phyloP scores from a whole-genome alignment of 2,329 filamentous ascomycete species.

The Diplodia scrobiculata region DNA sequence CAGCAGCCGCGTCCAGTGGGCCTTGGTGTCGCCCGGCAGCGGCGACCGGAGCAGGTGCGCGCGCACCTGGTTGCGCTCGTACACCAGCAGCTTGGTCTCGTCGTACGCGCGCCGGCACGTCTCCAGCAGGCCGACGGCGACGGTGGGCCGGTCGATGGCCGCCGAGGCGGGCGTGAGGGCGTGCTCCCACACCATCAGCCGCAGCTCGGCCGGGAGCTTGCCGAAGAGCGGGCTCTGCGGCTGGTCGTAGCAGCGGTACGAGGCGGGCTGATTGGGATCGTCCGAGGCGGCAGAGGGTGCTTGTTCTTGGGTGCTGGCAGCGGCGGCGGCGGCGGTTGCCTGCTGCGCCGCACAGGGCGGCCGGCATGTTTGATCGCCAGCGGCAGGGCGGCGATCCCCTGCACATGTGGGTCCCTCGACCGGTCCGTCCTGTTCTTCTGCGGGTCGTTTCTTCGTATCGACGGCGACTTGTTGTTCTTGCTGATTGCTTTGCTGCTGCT shows the following conservation, averaged over 20 bases:
- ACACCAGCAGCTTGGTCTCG: constrained; percentile 14
- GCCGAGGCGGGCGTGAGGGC: neutral
- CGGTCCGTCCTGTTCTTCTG: neutral
- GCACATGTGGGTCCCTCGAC: constrained; percentile 10
- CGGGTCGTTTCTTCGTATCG: neutral
- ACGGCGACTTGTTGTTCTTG: neutral
- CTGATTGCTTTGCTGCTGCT: neutral
- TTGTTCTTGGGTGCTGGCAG: too few species aligned
- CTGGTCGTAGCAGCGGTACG: neutral
- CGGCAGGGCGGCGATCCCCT: constrained; percentile 11
- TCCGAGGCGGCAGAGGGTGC: neutral
- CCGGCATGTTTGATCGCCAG: neutral
- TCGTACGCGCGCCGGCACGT: constrained; percentile 14
- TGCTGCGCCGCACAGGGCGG: neutral
- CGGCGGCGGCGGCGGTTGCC: neutral
- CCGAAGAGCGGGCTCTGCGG: constrained; percentile 22
- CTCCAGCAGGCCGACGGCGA: constrained; percentile 9
- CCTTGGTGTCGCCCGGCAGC: neutral
- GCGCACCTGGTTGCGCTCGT: constrained; percentile 10
- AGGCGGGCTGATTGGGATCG: neutral
- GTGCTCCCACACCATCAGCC: constrained; percentile 7
- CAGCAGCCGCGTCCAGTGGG: constrained; percentile 3
- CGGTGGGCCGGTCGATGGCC: constrained; percentile 4
- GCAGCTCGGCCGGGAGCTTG: constrained; percentile 9
- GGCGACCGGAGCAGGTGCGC: constrained; percentile 15